phyloP scores from a whole-genome alignment of 2,329 filamentous ascomycete genomes.

The Stagonosporopsis cucurbitacearum region DNA sequence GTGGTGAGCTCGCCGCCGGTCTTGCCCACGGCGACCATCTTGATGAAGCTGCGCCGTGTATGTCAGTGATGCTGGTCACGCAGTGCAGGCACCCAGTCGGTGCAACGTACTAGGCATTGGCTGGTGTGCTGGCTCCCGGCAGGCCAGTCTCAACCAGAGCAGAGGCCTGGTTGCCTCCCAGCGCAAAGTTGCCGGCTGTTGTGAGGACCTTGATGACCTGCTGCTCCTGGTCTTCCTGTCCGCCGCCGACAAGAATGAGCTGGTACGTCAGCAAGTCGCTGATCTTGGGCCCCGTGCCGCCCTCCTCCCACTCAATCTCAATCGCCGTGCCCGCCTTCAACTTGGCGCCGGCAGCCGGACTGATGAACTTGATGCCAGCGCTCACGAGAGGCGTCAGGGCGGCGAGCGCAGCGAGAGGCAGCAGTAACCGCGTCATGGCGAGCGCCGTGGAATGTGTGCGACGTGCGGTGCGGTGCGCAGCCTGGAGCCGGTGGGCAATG shows the following conservation, averaged over 20 bases:
- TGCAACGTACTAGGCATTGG: slow-evolving; percentile 63
- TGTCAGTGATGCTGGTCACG: slow-evolving; percentile 14
- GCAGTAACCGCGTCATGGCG: slow-evolving; percentile 39
- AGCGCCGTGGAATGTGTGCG: slow-evolving; percentile 17
- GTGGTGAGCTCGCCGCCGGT: slow-evolving; percentile 64
- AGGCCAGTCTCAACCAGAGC: slow-evolving; percentile 33
- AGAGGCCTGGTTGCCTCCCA: slow-evolving; percentile 50
- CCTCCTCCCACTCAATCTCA: slow-evolving; percentile 64
- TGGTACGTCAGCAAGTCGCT: slow-evolving; percentile 61
- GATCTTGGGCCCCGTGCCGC: slow-evolving; percentile 57
- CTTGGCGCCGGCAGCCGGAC: slow-evolving; percentile 59
- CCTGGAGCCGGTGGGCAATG: not conserved
- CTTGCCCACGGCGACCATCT: slow-evolving; percentile 61
- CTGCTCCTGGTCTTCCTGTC: slow-evolving; percentile 32
- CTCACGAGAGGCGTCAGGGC: slow-evolving; percentile 52
- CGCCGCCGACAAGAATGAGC: slow-evolving; percentile 67
- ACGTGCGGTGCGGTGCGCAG: not conserved
- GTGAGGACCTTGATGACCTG: slow-evolving; percentile 44
- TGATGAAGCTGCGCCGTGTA: slow-evolving; percentile 36
- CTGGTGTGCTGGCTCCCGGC: slow-evolving; percentile 42
- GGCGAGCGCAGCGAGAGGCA: slow-evolving; percentile 39
- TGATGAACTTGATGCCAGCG: slow-evolving; percentile 63
- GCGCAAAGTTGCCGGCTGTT: slow-evolving; percentile 53
- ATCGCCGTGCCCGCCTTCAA: slow-evolving; percentile 59
- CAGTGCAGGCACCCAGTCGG: not conserved